phyloP scores from a whole-genome alignment of 2,329 filamentous ascomycete species.

The Cercospora nicotianae region DNA sequence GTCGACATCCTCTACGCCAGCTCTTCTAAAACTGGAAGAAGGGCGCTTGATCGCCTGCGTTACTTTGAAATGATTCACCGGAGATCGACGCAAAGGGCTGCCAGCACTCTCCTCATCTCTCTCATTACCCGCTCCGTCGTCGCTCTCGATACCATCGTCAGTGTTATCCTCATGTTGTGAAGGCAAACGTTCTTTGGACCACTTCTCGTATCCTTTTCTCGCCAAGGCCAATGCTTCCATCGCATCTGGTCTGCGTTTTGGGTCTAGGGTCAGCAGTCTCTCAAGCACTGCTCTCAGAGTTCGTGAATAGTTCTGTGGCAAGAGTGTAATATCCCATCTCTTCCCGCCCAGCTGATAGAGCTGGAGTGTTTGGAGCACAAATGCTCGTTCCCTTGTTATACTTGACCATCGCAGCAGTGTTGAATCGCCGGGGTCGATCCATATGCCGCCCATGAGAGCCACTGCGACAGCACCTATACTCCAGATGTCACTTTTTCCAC shows the following conservation, averaged over 20 bases:
- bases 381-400: conserved; percentile 2
- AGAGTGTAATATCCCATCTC: background rate
- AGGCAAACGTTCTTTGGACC: background rate
- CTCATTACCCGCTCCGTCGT: background rate
- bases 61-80: background rate
- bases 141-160: conserved; percentile 5
- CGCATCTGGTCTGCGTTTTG: background rate
- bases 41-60: background rate
- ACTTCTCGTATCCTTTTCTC: background rate
- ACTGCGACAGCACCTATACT: conserved; percentile 20
- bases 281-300: background rate
- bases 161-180: background rate
- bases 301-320: background rate
- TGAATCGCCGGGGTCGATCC: background rate
- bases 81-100: background rate
- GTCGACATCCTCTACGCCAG: background rate
- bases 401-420: background rate
- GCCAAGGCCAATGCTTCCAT: background rate
- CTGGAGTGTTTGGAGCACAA: conserved; percentile 9
- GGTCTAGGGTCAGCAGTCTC: conserved; percentile 5
- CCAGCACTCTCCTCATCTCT: background rate
- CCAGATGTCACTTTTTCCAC: conserved; percentile 18
- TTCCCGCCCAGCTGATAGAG: conserved; percentile 8
- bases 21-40: background rate
- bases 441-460: conserved; percentile 22